phyloP scores from a whole-genome alignment of 1,139 yeast species.

The Diutina rugosa region DNA sequence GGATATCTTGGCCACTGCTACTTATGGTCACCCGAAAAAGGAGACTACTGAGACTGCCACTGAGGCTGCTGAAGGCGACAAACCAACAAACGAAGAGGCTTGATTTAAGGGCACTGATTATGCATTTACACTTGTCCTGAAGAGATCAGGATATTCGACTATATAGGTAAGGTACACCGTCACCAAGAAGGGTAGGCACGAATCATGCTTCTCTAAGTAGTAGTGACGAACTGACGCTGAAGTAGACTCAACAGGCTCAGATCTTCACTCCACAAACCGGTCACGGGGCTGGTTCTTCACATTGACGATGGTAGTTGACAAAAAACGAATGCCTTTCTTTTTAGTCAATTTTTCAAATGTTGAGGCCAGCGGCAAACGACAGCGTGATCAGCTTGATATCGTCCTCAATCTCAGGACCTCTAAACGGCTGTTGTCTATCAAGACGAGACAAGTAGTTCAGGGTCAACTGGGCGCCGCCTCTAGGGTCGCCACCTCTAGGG shows the following conservation, averaged over 20 bases:
- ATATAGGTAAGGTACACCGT: too few species aligned
- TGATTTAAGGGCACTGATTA: too few species aligned
- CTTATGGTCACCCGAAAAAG: slow-evolving; percentile 41
- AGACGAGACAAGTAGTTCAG: slow-evolving; percentile 32
- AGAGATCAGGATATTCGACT: too few species aligned
- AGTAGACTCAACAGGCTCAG: neutral
- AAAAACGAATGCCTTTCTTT: too few species aligned
- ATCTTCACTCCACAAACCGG: too few species aligned
- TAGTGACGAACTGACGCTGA: neutral
- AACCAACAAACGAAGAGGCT: neutral
- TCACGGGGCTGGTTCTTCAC: too few species aligned
- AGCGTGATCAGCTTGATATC: slow-evolving; percentile 35
- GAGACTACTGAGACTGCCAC: too few species aligned
- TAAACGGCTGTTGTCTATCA: slow-evolving; percentile 14
- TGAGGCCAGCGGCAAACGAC: slow-evolving; percentile 32
- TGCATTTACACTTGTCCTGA: too few species aligned
- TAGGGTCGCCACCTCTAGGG: slow-evolving; percentile 8
- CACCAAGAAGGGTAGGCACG: too few species aligned
- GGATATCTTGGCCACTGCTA: slow-evolving; percentile 61
- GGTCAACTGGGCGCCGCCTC: slow-evolving; percentile 15
- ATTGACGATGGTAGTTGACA: too few species aligned
- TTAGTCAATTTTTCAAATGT: slow-evolving; percentile 3
- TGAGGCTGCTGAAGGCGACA: neutral
- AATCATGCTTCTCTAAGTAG: too few species aligned
- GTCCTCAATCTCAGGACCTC: slow-evolving; percentile 23